A percentile compares a stretch with the other conserved stretches of the same genome.
Conservation (phyloP, 768 basidiomycete species). For the Gloeostereum incarnatum region DNA sequence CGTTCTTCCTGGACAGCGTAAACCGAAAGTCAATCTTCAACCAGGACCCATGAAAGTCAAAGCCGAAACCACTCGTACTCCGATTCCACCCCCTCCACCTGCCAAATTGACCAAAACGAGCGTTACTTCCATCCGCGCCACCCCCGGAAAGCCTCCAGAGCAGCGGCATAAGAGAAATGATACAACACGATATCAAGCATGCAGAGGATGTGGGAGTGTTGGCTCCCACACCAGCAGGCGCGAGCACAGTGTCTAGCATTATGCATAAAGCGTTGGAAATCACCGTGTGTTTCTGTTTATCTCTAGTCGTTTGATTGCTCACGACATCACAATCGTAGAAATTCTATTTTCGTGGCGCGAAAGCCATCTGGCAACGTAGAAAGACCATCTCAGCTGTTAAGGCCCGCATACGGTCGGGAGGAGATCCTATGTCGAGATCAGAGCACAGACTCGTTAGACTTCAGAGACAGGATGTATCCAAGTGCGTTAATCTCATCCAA, state of each 20-base stretch:
- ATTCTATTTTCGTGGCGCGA: constrained; percentile 78
- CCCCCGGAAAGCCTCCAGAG: too few species aligned
- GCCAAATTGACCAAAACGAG: too few species aligned
- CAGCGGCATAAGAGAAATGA: constrained; percentile 38
- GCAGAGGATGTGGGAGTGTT: constrained; percentile 66
- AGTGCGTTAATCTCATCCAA: constrained; percentile 32
- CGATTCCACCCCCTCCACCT: too few species aligned
- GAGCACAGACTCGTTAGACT: constrained; percentile 64
- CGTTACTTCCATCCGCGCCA: too few species aligned
- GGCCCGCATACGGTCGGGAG: constrained; percentile 48
- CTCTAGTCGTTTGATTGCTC: neutral
- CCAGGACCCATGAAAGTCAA: too few species aligned
- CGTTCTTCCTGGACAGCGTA: too few species aligned
- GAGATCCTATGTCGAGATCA: constrained; percentile 51
- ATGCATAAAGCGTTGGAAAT: constrained; percentile 40
- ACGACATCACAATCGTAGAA: constrained; percentile 32
- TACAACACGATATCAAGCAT: constrained; percentile 53
- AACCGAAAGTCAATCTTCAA: too few species aligned
- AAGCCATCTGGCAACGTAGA: constrained; percentile 58
- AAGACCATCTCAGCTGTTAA: constrained; percentile 44
- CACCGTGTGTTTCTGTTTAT: constrained; percentile 20
- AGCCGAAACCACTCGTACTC: too few species aligned
- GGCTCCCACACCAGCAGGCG: constrained; percentile 51
- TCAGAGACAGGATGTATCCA: constrained; percentile 59
- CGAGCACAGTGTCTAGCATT: constrained; percentile 43